Conservation (phyloP, 768 basidiomycete species). For the Amanita pseudoporphyria region DNA sequence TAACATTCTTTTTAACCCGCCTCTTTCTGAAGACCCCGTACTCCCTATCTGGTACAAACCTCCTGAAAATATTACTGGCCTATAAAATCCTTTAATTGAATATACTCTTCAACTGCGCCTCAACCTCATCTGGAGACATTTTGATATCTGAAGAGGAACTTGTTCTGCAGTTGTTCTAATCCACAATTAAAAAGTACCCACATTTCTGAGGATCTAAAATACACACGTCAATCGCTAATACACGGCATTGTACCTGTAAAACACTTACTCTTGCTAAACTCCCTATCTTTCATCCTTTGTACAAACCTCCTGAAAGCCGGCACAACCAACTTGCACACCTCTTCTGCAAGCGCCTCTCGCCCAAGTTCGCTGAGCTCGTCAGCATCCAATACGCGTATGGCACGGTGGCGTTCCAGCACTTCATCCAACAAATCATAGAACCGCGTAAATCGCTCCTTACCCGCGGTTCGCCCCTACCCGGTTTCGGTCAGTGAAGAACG, state of each 20-base stretch:
- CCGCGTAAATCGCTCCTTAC: slow-evolving; percentile 75
- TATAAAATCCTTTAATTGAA: too few relatives aligned
- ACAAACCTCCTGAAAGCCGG: slow-evolving; percentile 67
- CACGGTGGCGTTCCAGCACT: slow-evolving; percentile 62
- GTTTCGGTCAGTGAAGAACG: background rate
- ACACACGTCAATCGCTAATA: slow-evolving; percentile 2
- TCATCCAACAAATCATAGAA: slow-evolving; percentile 81
- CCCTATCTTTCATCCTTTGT: slow-evolving; percentile 69
- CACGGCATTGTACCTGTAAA: background rate
- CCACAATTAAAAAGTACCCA: slow-evolving; percentile 21
- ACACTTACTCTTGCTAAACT: slow-evolving; percentile 73
- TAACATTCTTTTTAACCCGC: too few relatives aligned
- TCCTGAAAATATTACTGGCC: too few relatives aligned
- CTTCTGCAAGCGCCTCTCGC: slow-evolving; percentile 53
- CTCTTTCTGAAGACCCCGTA: too few relatives aligned
- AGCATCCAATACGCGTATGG: slow-evolving; percentile 62
- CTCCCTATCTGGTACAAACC: too few relatives aligned
- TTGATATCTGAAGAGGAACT: slow-evolving; percentile 54
- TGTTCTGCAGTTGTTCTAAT: background rate
- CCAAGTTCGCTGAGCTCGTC: slow-evolving; percentile 37
- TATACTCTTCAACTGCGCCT: slow-evolving; percentile 55
- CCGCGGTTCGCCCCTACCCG: slow-evolving; percentile 39
- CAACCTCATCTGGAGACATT: slow-evolving; percentile 64
- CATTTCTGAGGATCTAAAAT: slow-evolving; percentile 64
- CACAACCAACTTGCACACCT: slow-evolving; percentile 68